phyloP scores from a whole-genome alignment of 225 moss, liverwort and hornwort genomes.

The Sphagnum contortum region DNA sequence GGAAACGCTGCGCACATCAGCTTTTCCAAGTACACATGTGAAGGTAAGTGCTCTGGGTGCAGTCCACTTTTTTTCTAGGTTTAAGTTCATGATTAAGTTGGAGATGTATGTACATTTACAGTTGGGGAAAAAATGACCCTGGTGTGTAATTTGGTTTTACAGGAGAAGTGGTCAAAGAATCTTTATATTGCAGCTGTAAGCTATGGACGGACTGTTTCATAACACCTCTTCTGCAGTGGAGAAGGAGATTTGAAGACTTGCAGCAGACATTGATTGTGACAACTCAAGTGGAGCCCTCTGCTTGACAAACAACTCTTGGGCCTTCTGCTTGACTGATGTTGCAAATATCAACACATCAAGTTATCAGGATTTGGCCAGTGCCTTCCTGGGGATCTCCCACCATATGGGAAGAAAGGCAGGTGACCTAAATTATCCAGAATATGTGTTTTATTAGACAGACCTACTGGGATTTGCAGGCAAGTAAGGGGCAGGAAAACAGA shows the following conservation, averaged over 20 bases:
- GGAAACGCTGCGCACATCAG: conserved; percentile 58
- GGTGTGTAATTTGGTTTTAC: background rate
- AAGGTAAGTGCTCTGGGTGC: conserved; percentile 19
- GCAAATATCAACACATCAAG: background rate
- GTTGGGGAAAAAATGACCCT: no score
- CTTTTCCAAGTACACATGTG: conserved; percentile 57
- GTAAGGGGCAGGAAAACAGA: background rate
- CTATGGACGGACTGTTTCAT: conserved; percentile 55
- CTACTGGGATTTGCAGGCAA: conserved; percentile 3
- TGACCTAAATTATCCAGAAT: conserved; percentile 6
- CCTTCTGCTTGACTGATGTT: background rate
- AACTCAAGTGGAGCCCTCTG: background rate
- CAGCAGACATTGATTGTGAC: background rate
- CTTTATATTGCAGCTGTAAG: conserved; percentile 62
- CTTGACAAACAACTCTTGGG: background rate
- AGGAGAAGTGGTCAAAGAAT: conserved; percentile 72
- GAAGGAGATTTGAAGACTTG: background rate
- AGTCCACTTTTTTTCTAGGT: no score
- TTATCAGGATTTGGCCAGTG: no score
- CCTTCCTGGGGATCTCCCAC: no score
- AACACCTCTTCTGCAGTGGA: conserved; percentile 3
- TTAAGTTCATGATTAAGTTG: background rate
- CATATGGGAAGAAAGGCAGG: background rate
- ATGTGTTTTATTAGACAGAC: conserved; percentile 3
- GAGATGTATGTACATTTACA: background rate